Base-by-base conservation (phyloP, 805 yeast genomes). In the Pichia californica region DNA sequence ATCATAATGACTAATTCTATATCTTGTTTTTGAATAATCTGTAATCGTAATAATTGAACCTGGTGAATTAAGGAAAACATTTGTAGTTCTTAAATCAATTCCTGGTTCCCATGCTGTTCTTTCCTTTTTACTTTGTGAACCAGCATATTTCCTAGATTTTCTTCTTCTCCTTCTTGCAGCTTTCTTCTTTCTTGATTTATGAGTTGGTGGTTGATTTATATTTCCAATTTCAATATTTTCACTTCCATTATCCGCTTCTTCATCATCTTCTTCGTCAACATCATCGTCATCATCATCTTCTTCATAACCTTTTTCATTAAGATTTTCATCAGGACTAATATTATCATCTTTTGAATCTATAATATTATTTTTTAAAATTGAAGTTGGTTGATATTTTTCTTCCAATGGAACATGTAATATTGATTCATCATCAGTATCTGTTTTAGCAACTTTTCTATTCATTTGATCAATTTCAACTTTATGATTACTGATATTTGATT, bases 41-140 rank as follows among this genome's bases (percentile, higher is more conserved):
- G 77, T 69, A 5, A 77, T 59, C 0, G 80, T 74, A 7, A 77
- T 66, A 1, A 71, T 66, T 0, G 82, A 76, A 0, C 81, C 81
- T 3, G 73, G 66, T 1, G 77, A 64, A 13, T 68, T 67, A n/a
- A 76, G 55, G 8, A 73, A 66, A 5, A 78, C 79, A 19, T 64
- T 69, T 1, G 80, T 77, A 1, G 73, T 71, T 8, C 67, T 56
- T 28, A 74, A 64, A 52, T 77, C 74, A 23, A 77, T 67, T 16
- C 83, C 83, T 0, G 83, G 83, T 51, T 77, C 83, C 74, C 77
- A 73, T 20, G 72, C 76, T 5, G 76, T 68, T 37, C 73, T 53
- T 39, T 62, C 66, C 32, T 69, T 61, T 16, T 69, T 67, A 21
- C 60, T 57, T 10, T 63, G 58, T n/a, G 70, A 57, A 6, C 68